Conservation (phyloP, 306 rosid genomes). For the Ormosia emarginata region DNA sequence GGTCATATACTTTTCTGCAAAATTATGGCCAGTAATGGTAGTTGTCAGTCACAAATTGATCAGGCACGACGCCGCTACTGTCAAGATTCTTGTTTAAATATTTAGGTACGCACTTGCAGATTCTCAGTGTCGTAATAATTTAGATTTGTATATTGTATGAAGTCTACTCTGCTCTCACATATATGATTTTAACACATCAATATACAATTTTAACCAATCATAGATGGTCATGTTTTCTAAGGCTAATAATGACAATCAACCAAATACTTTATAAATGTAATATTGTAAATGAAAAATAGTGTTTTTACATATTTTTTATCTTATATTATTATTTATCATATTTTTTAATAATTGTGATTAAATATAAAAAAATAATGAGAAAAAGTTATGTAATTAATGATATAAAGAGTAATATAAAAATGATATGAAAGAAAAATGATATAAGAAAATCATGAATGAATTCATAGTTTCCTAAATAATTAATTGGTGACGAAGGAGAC, state of each 20-base stretch:
- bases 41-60: conserved; percentile 19
- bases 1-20: neutral
- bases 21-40: neutral
- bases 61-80: neutral
- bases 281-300: neutral
- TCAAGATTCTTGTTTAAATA: conserved; percentile 11
- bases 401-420: no score
- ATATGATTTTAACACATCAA: neutral
- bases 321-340: no score
- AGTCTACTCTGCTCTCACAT: neutral
- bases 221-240: neutral
- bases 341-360: no score
- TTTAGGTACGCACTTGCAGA: neutral
- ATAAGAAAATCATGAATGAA: no score
- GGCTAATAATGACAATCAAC: neutral
- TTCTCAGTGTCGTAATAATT: neutral
- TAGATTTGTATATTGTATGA: neutral
- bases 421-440: no score
- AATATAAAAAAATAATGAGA: no score
- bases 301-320: no score
- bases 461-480: neutral
- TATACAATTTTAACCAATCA: neutral
- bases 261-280: neutral
- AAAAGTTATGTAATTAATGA: no score
- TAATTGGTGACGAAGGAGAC: neutral